Percentiles rank a stretch among this genome's conserved stretches.
Evolutionary conservation across 2,329 filamentous ascomycete species (phyloP).

Genomic region (Pleoardoris graminearum): DNA sequence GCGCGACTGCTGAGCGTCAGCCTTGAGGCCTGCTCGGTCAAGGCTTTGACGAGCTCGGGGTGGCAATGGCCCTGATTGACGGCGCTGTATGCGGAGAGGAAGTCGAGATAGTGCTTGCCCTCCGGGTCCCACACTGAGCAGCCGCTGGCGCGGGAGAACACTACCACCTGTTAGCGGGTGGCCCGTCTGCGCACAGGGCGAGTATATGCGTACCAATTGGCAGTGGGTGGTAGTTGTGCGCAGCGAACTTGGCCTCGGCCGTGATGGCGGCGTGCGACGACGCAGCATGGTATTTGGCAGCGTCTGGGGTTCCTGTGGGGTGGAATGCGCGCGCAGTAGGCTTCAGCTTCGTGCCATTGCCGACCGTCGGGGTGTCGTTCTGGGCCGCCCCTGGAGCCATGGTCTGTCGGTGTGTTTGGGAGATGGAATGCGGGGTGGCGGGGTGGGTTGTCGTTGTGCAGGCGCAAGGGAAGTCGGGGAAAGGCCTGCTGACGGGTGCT

Average conservation of each 20-base stretch:
- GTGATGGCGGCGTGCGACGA: conserved; percentile 80
- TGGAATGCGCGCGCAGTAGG: conserved; percentile 45
- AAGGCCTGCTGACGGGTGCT: not conserved
- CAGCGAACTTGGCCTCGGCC: conserved; percentile 80
- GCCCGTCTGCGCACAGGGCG: no score
- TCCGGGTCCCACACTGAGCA: conserved; percentile 96
- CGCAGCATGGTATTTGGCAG: conserved; percentile 68
- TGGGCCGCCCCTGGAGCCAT: conserved; percentile 44
- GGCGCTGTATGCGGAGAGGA: conserved; percentile 95
- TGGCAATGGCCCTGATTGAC: conserved; percentile 99
- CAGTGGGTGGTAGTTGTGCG: conserved; percentile 98
- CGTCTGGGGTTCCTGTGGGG: conserved; percentile 42
- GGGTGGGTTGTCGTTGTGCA: conserved; percentile 8
- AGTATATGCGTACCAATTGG: conserved; percentile 64
- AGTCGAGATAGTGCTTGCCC: conserved; percentile 89
- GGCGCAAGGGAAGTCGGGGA: not conserved
- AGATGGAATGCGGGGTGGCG: conserved; percentile 7
- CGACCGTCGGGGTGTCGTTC: conserved; percentile 22
- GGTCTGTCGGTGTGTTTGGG: conserved; percentile 16
- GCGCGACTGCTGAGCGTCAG: conserved; percentile 91
- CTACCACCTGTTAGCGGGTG: conserved; percentile 25
- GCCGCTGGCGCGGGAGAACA: conserved; percentile 79
- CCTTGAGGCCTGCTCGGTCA: conserved; percentile 85
- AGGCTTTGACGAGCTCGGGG: conserved; percentile 87
- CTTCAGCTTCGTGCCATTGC: conserved; percentile 39